Percentiles rank a stretch among this genome's conserved stretches.
Conservation (phyloP, 2,329 filamentous ascomycete genomes). For the Lasiodiplodia citricola region DNA sequence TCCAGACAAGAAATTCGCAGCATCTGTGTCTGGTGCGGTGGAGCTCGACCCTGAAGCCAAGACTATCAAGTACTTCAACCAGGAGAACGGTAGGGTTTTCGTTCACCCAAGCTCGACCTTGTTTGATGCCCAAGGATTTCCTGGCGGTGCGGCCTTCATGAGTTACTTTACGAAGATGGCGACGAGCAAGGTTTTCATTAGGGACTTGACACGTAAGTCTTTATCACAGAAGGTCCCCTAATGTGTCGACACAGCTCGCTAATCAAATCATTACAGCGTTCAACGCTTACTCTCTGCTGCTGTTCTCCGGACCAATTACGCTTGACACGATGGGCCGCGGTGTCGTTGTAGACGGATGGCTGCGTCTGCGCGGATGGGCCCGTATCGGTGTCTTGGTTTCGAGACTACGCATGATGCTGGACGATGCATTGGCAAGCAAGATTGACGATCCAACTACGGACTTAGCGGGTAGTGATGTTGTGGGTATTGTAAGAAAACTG, state of each 20-base stretch:
- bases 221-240: background rate
- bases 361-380: slow-evolving; percentile 86
- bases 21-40: slow-evolving; percentile 84
- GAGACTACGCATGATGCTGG: slow-evolving; percentile 82
- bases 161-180: slow-evolving; percentile 92
- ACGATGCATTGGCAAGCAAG: slow-evolving; percentile 79
- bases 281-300: slow-evolving; percentile 83
- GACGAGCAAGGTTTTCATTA: slow-evolving; percentile 88
- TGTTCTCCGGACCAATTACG: slow-evolving; percentile 84
- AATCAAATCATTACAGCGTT: slow-evolving; percentile 57
- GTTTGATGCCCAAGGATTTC: slow-evolving; percentile 81
- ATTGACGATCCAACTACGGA: slow-evolving; percentile 75
- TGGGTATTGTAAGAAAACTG: slow-evolving; percentile 77
- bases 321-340: slow-evolving; percentile 88
- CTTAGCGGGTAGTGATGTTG: slow-evolving; percentile 66
- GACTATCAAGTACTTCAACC: slow-evolving; percentile 87
- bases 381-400: slow-evolving; percentile 89
- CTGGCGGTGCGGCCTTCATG: slow-evolving; percentile 74
- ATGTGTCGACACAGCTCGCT: background rate
- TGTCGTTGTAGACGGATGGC: slow-evolving; percentile 89
- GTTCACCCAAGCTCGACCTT: slow-evolving; percentile 88
- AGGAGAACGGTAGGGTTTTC: slow-evolving; percentile 70
- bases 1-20: slow-evolving; percentile 93
- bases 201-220: slow-evolving; percentile 73
- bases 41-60: slow-evolving; percentile 91